A percentile compares a stretch with the other conserved stretches of the same genome.
These are phyloP conservation scores for Alternaria ventricosa DNA, from an alignment of 2,329 filamentous ascomycete genomes.

Conservation along the genomic window DNA sequence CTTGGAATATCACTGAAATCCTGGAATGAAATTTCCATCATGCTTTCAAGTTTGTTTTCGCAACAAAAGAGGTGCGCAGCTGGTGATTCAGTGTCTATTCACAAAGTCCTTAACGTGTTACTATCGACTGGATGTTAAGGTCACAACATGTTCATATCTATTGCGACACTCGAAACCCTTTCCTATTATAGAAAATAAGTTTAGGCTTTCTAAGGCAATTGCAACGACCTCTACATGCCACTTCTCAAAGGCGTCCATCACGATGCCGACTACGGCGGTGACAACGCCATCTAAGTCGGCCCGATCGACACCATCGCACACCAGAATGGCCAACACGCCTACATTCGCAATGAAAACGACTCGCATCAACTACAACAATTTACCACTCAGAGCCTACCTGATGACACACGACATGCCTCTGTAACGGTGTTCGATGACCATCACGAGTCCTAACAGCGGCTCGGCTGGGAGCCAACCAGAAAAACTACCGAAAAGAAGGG, in stretches of 20 bases:
- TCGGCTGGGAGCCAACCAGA: conserved; percentile 20
- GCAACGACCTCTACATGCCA: background rate
- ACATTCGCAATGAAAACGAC: background rate
- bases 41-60: background rate
- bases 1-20: background rate
- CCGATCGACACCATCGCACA: background rate
- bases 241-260: background rate
- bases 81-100: background rate
- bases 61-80: background rate
- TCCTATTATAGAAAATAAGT: too few species aligned
- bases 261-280: background rate
- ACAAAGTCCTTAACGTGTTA: background rate
- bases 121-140: background rate
- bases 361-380: background rate
- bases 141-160: background rate
- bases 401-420: background rate
- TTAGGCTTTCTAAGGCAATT: background rate
- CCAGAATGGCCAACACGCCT: background rate
- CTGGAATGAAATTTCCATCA: background rate
- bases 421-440: background rate
- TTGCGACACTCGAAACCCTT: background rate
- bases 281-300: background rate
- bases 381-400: too few species aligned
- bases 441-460: background rate
- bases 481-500: conserved; percentile 2